Conservation (phyloP, 192 early-diverging fungal genomes). For the Backusella tarrabulga region DNA sequence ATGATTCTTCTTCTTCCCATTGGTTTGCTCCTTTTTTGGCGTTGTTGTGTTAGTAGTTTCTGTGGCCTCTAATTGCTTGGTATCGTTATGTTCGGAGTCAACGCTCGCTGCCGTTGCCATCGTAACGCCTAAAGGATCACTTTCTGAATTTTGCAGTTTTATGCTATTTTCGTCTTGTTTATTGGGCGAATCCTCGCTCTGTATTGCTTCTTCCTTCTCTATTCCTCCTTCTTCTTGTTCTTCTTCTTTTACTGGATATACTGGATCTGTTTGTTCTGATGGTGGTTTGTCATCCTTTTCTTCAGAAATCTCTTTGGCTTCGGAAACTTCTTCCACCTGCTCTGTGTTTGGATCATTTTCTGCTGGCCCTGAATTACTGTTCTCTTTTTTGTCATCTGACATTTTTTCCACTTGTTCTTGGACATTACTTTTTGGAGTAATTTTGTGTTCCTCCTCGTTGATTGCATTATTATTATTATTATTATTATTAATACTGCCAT, state of each 20-base stretch:
- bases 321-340: background rate
- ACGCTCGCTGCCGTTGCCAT: background rate
- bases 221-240: background rate
- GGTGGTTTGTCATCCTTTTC: background rate
- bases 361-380: background rate
- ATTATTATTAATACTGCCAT: background rate
- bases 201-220: background rate
- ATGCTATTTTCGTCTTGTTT: background rate
- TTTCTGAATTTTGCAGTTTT: background rate
- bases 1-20: slow-evolving; percentile 9
- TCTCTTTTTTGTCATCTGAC: background rate
- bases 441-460: background rate
- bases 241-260: background rate
- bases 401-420: background rate
- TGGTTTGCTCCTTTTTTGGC: background rate
- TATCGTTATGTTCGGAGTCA: background rate
- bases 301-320: background rate
- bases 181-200: background rate
- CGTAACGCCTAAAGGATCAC: background rate
- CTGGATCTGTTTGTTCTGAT: background rate
- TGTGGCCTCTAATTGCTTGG: background rate
- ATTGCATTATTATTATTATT: too few species aligned
- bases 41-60: background rate
- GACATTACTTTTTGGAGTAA: background rate
- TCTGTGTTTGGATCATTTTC: background rate